Percentiles rank a stretch among this genome's conserved stretches.
These are phyloP conservation scores for Fonsecaea monophora DNA, from an alignment of 2,329 filamentous ascomycete species.

Conservation along the genomic window DNA sequence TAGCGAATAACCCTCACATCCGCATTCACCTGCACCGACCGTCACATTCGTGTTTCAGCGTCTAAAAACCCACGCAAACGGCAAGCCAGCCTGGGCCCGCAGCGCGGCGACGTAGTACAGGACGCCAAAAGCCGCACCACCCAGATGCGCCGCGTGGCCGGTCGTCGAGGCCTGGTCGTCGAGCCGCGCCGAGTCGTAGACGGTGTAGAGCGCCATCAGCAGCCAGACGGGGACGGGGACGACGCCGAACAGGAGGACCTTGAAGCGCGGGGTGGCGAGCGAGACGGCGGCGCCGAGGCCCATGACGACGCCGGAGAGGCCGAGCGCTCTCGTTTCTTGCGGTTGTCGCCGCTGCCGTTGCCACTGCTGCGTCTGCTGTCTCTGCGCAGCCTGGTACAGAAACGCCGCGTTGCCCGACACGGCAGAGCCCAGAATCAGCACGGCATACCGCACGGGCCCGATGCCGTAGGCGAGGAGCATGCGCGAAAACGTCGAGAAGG, in stretches of 20 bases:
- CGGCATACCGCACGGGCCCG: slow-evolving; percentile 7
- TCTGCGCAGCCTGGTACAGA: neutral
- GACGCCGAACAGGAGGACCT: slow-evolving; percentile 4
- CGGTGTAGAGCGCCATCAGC: slow-evolving; percentile 11
- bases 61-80: slow-evolving; percentile 2
- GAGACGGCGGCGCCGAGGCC: slow-evolving; percentile 23
- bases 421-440: slow-evolving; percentile 25
- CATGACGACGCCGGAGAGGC: slow-evolving; percentile 27
- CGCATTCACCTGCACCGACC: too few species aligned
- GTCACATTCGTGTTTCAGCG: neutral
- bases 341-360: neutral
- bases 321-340: neutral
- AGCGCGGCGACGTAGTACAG: slow-evolving; percentile 17
- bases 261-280: slow-evolving; percentile 5
- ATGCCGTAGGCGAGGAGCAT: slow-evolving; percentile 17
- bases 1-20: too few species aligned
- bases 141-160: slow-evolving; percentile 28
- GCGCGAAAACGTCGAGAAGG: slow-evolving; percentile 23
- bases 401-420: slow-evolving; percentile 18
- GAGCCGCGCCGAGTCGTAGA: slow-evolving; percentile 23
- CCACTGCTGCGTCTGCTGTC: neutral
- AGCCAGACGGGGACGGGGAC: slow-evolving; percentile 19
- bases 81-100: slow-evolving; percentile 4
- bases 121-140: slow-evolving; percentile 23
- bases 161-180: slow-evolving; percentile 16